phyloP scores from a whole-genome alignment of 2,329 filamentous ascomycete genomes.

The Neonectria sp. region DNA sequence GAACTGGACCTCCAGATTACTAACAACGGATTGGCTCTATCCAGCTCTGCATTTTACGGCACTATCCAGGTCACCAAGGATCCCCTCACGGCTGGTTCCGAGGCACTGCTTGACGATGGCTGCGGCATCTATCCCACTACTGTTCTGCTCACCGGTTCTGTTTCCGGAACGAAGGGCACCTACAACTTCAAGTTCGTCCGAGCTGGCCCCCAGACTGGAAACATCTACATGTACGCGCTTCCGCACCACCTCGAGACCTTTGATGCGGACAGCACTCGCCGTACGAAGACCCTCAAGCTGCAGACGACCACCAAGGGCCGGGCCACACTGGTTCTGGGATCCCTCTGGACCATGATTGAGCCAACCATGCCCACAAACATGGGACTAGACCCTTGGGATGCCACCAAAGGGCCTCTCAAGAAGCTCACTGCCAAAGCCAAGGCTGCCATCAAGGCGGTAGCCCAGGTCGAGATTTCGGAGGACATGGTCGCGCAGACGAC shows the following conservation, averaged over 20 bases:
- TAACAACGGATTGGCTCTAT: constrained; percentile 76
- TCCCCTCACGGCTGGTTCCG: constrained; percentile 67
- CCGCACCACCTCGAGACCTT: constrained; percentile 90
- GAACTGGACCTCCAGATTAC: constrained; percentile 78
- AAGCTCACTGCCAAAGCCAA: constrained; percentile 69
- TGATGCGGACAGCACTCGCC: constrained; percentile 67
- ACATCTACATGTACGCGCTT: constrained; percentile 87
- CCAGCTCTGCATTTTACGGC: constrained; percentile 79
- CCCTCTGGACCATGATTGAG: constrained; percentile 86
- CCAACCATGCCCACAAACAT: constrained; percentile 79
- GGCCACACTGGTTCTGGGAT: constrained; percentile 79
- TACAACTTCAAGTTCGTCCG: constrained; percentile 85
- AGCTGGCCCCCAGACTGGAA: constrained; percentile 71
- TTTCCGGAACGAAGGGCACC: constrained; percentile 71
- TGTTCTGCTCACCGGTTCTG: constrained; percentile 75
- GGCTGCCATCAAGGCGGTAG: constrained; percentile 71
- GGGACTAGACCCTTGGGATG: constrained; percentile 84
- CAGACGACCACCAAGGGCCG: constrained; percentile 89
- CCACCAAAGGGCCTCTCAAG: constrained; percentile 63
- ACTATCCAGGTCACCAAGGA: constrained; percentile 88
- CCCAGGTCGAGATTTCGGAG: constrained; percentile 81
- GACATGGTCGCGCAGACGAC: constrained; percentile 82
- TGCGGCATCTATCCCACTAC: constrained; percentile 81
- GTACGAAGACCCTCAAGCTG: constrained; percentile 71
- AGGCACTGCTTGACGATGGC: constrained; percentile 81